Conservation (phyloP, 371 early-diverging fungal genomes). For the Globomyces sp. region DNA sequence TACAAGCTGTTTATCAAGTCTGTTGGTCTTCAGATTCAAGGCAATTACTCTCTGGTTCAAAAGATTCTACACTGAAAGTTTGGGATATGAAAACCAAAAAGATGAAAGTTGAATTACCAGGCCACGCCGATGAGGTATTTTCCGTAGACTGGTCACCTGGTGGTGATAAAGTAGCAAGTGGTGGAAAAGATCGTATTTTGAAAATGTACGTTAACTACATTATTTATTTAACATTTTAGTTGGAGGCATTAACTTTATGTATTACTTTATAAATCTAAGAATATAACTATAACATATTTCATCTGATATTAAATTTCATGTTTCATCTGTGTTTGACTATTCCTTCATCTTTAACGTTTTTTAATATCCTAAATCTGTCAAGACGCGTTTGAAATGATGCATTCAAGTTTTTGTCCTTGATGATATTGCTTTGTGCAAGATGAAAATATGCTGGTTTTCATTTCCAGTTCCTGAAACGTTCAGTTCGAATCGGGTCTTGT, state of each 20-base stretch:
- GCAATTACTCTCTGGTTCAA: constrained; percentile 83
- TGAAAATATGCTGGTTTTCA: no score
- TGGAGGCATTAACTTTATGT: constrained; percentile 14
- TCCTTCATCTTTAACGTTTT: no score
- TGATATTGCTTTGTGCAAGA: no score
- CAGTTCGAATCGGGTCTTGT: no score
- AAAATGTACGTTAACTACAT: constrained; percentile 48
- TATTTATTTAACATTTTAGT: constrained; percentile 21
- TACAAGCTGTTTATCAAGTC: constrained; percentile 91
- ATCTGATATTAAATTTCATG: no score
- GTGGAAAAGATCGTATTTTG: constrained; percentile 88
- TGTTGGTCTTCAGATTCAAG: constrained; percentile 91
- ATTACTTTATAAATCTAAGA: no score
- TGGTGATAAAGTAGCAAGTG: constrained; percentile 84
- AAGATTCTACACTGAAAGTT: constrained; percentile 90
- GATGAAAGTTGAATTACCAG: constrained; percentile 89
- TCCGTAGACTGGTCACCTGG: constrained; percentile 92
- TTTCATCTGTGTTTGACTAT: no score
- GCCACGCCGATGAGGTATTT: constrained; percentile 96
- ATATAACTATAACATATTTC: no score
- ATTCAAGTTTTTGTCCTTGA: no score
- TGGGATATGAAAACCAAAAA: constrained; percentile 90
- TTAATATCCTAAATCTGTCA: no score
- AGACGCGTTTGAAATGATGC: no score
- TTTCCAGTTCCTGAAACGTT: no score